Percentiles rank a stretch among this genome's conserved stretches.
These are phyloP conservation scores for Phialemonium atrogriseum DNA, from an alignment of 2,329 filamentous ascomycete species.

Conservation along the genomic window DNA sequence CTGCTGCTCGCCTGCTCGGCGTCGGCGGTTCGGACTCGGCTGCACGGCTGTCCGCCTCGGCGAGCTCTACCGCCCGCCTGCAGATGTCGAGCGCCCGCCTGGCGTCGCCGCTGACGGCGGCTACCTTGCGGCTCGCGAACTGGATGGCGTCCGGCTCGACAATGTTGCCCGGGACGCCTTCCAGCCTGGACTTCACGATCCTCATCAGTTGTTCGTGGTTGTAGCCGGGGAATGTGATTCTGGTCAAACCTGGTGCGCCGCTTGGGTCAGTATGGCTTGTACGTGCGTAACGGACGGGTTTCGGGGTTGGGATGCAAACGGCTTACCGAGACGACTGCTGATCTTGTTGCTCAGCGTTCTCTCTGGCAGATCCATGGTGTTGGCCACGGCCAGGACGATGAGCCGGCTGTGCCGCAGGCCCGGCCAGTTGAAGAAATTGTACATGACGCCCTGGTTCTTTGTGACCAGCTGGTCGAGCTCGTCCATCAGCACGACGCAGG, in stretches of 20 bases:
- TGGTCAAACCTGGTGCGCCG: slow-evolving; percentile 58
- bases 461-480: slow-evolving; percentile 97
- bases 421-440: slow-evolving; percentile 99
- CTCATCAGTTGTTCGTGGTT: slow-evolving; percentile 95
- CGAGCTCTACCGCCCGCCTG: slow-evolving; percentile 86
- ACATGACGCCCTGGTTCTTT: slow-evolving; percentile 99
- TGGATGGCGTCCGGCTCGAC: slow-evolving; percentile 91
- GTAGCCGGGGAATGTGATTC: slow-evolving; percentile 96
- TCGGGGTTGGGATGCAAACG: background rate
- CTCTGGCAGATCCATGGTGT: slow-evolving; percentile 97
- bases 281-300: too few relatives aligned
- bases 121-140: slow-evolving; percentile 93
- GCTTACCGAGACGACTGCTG: slow-evolving; percentile 67
- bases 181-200: slow-evolving; percentile 90
- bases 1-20: slow-evolving; percentile 45
- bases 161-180: slow-evolving; percentile 79
- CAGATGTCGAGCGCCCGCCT: slow-evolving; percentile 91
- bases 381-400: slow-evolving; percentile 94
- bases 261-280: too few relatives aligned
- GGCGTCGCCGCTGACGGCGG: slow-evolving; percentile 90
- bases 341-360: slow-evolving; percentile 97
- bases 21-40: slow-evolving; percentile 35
- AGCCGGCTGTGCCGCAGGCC: slow-evolving; percentile 82
- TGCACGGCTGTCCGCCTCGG: slow-evolving; percentile 59
- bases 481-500: slow-evolving; percentile 97